These are phyloP conservation scores for Endocalyx cinctus DNA, from an alignment of 2,329 filamentous ascomycete genomes.

Conservation along the genomic window DNA sequence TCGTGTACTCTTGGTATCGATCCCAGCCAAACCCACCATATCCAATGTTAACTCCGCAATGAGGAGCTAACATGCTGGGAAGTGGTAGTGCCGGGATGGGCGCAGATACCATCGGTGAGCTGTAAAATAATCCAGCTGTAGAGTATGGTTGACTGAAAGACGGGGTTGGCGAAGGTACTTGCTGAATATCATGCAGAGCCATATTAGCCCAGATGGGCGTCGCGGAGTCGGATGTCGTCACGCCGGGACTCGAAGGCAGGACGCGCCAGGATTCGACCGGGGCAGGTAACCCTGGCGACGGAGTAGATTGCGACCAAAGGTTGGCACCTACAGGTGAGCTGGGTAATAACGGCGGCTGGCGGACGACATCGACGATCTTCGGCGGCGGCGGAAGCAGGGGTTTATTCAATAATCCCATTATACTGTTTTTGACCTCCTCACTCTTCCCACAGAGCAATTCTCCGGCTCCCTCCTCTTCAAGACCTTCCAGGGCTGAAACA, in stretches of 20 bases:
- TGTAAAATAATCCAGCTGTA: slow-evolving; percentile 73
- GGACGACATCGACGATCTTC: slow-evolving; percentile 82
- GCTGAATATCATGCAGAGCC: slow-evolving; percentile 67
- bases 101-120: slow-evolving; percentile 68
- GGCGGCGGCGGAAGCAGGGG: slow-evolving; percentile 82
- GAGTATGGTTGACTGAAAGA: slow-evolving; percentile 76
- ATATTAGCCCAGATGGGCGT: slow-evolving; percentile 76
- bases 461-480: slow-evolving; percentile 93
- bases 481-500: slow-evolving; percentile 83
- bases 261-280: slow-evolving; percentile 87
- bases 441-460: slow-evolving; percentile 88
- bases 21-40: slow-evolving; percentile 84
- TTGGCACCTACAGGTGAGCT: slow-evolving; percentile 69
- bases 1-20: slow-evolving; percentile 77
- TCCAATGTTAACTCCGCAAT: slow-evolving; percentile 75
- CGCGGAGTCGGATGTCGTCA: slow-evolving; percentile 65
- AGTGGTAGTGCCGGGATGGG: slow-evolving; percentile 74
- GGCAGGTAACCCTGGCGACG: slow-evolving; percentile 61
- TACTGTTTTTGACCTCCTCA: slow-evolving; percentile 85
- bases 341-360: slow-evolving; percentile 78
- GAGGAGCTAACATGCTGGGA: slow-evolving; percentile 79
- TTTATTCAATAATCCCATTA: slow-evolving; percentile 79
- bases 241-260: slow-evolving; percentile 80
- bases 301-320: slow-evolving; percentile 74
- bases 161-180: slow-evolving; percentile 73